Base-by-base conservation (phyloP, 306 rosid genomes). In the Citrullus colocynthis region DNA sequence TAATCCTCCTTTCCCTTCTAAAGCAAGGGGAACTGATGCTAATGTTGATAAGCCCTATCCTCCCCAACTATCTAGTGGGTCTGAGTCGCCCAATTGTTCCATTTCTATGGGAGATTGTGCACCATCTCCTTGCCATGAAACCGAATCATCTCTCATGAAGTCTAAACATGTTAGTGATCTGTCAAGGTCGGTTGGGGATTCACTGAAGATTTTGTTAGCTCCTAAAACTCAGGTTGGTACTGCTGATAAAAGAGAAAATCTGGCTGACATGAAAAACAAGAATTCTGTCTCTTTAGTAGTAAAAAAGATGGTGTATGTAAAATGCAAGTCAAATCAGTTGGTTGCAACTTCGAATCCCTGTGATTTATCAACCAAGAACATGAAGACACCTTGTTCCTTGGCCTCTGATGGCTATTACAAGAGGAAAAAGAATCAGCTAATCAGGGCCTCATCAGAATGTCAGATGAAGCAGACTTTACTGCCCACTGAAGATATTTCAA, bases 321-420 rank as follows among this genome's bases (percentile, higher is more conserved):
- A 92, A 86, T 90, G 86, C 79, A 90, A 90, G 84, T 88, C 91
- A 83, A 92, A 92, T 86, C 97, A 89, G 75, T 80, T 95, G 92
- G 93, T 95, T 80, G 96, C 97, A 65, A 78, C 92, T 67, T 86
- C 97, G 52, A 88, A 80, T 84, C 82, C 92, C 63, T 52, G 78
- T 84, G 92, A 86, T 81, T 79, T 75, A 55, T 79, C 87, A 62
- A 79, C 74, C 34, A 71, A 80, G 49, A 77, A 78, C 81, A 88
- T 87, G 79, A 89, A 83, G 78, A 88, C 88, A 16, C 80, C 78
- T 73, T 91, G 84, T 82, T 61, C 88, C 63, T 80, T 85, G 74
- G 78, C 82, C 75, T 86, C 85, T 30, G 98, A 92, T 84, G 87
- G 91, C 78, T 92, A 95, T 86, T 92, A 86, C 90, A 95, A 95